These are phyloP conservation scores for Eucalyptus lansdowneana DNA, from an alignment of 345 rosid genomes.

Conservation along the genomic window DNA sequence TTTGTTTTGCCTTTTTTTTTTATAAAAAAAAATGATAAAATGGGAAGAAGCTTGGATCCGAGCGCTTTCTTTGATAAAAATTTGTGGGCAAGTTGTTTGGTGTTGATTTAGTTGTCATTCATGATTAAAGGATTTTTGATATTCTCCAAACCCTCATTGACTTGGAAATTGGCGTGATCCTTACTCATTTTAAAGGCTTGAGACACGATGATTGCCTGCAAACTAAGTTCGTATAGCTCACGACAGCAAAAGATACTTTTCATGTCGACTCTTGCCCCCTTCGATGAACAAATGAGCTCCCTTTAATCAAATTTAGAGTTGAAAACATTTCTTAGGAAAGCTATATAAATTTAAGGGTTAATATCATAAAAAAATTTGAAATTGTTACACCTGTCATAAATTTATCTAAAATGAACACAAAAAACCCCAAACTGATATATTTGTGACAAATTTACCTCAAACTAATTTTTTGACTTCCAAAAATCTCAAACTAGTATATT, in stretches of 20 bases:
- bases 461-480: no score
- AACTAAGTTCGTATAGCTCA: no score
- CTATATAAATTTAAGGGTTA: no score
- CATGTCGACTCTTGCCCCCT: not conserved
- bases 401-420: fast-evolving
- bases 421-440: fast-evolving
- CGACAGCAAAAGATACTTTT: fast-evolving
- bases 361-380: no score
- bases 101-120: not conserved
- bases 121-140: not conserved
- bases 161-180: not conserved
- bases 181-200: not conserved
- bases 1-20: not conserved
- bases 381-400: fast-evolving
- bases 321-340: not conserved
- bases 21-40: not conserved
- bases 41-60: not conserved
- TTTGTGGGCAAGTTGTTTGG: not conserved
- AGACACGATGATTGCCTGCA: not conserved
- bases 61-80: not conserved
- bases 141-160: fast-evolving
- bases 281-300: no score
- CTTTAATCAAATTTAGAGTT: not conserved
- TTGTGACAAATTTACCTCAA: no score
- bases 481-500: no score